These are phyloP conservation scores for Cladosporium velox DNA, from an alignment of 2,329 filamentous ascomycete genomes.

Conservation along the genomic window DNA sequence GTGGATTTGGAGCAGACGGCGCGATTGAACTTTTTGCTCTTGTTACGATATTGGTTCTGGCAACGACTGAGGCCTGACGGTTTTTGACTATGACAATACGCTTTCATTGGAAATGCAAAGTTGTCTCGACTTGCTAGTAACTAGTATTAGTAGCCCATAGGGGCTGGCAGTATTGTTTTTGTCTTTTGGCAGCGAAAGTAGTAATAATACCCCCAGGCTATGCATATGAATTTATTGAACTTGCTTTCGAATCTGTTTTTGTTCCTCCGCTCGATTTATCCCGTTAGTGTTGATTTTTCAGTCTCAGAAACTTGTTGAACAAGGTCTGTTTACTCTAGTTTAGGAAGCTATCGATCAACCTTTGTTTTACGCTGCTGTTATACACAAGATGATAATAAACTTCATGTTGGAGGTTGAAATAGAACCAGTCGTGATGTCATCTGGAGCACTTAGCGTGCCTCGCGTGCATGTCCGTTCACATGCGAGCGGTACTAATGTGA, in stretches of 20 bases:
- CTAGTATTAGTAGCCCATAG: neutral
- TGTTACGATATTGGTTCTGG: neutral
- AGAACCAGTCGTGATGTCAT: slow-evolving; percentile 18
- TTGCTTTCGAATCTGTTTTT: neutral
- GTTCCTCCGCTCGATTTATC: neutral
- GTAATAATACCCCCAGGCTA: slow-evolving; percentile 9
- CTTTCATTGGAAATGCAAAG: neutral
- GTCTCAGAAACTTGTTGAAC: neutral
- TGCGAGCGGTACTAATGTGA: neutral
- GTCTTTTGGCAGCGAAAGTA: slow-evolving; percentile 2
- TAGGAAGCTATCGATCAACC: too few relatives aligned
- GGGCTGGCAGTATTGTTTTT: neutral
- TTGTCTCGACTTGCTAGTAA: neutral
- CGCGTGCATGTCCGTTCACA: neutral
- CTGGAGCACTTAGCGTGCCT: slow-evolving; percentile 1
- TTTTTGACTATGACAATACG: neutral
- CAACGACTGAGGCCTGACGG: neutral
- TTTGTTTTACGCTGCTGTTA: neutral
- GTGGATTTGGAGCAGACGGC: neutral
- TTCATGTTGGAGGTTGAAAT: slow-evolving; percentile 1
- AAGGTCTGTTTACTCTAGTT: neutral
- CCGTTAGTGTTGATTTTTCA: neutral
- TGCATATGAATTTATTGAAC: slow-evolving; percentile 2
- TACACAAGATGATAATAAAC: neutral
- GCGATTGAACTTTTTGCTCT: neutral